Percentiles rank a stretch among this genome's conserved stretches.
These are phyloP conservation scores for Mortierella claussenii DNA, from an alignment of 192 early-diverging fungal genomes.

Conservation along the genomic window DNA sequence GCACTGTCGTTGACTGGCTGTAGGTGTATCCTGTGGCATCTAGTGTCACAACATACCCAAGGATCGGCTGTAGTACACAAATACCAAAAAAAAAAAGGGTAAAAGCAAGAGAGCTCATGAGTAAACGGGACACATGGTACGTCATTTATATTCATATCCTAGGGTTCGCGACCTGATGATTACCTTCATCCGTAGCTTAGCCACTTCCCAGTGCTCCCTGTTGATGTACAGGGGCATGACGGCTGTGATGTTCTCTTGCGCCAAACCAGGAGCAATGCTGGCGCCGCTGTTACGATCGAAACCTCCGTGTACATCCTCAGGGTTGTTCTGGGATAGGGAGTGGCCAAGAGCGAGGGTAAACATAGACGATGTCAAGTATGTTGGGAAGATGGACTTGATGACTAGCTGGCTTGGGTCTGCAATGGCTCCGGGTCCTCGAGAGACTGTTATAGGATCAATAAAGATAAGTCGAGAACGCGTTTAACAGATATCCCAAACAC, in stretches of 20 bases:
- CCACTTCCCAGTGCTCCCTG: conserved; percentile 56
- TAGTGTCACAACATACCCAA: conserved; percentile 56
- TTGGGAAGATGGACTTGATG: conserved; percentile 57
- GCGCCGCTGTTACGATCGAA: conserved; percentile 37
- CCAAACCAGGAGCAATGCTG: conserved; percentile 52
- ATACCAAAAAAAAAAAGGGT: not conserved
- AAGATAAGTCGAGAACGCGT: no score
- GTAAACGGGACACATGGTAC: no score
- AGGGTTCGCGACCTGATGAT: no score
- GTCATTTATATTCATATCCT: no score
- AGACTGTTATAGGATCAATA: no score
- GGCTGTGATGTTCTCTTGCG: conserved; percentile 55
- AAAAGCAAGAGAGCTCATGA: no score
- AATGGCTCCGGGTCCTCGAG: conserved; percentile 44
- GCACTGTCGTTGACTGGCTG: conserved; percentile 53
- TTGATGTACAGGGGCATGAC: conserved; percentile 56
- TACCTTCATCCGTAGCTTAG: conserved; percentile 55
- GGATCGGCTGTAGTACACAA: conserved; percentile 41
- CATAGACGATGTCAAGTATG: conserved; percentile 52
- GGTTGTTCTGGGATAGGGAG: conserved; percentile 20
- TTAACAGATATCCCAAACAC: no score
- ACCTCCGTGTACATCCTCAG: conserved; percentile 56
- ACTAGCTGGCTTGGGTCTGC: conserved; percentile 54
- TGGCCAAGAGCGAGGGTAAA: conserved; percentile 51
- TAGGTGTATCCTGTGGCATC: conserved; percentile 58